Conservation (phyloP, 164 flowering plant genomes). For the Houttuynia cordata region DNA sequence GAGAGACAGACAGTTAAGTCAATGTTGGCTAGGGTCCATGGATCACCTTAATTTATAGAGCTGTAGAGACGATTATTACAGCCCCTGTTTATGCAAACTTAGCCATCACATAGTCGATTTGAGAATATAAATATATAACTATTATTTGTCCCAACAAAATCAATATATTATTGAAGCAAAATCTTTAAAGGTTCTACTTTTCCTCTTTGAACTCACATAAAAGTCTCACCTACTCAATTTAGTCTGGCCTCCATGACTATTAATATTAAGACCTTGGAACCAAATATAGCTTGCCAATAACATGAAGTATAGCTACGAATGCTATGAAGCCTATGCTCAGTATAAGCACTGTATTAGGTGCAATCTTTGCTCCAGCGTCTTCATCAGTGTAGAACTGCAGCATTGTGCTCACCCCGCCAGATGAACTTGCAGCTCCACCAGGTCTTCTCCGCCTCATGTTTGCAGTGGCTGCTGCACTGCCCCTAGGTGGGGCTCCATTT, state of each 20-base stretch:
- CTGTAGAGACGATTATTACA: no score
- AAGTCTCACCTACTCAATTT: background rate
- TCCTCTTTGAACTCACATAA: background rate
- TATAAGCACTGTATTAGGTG: conserved; percentile 70
- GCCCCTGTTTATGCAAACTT: no score
- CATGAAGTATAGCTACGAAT: conserved; percentile 72
- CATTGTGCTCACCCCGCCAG: conserved; percentile 45
- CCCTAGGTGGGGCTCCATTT: conserved; percentile 45
- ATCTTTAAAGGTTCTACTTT: no score
- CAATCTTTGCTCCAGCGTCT: conserved; percentile 73
- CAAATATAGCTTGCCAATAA: conserved; percentile 66
- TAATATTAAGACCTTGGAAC: conserved; percentile 12
- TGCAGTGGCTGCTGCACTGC: conserved; percentile 75
- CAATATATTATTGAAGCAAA: no score
- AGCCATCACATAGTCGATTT: no score
- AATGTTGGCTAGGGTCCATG: no score
- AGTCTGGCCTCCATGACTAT: background rate
- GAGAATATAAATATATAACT: no score
- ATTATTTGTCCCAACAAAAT: no score
- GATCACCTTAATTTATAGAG: no score
- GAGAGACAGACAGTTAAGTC: no score
- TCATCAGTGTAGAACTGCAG: conserved; percentile 89
- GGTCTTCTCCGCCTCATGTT: conserved; percentile 57
- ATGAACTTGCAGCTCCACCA: conserved; percentile 31
- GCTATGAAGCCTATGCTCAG: conserved; percentile 90